A percentile compares a stretch with the other conserved stretches of the same genome.
These are phyloP conservation scores for Solanum phureja DNA, from an alignment of 257 asterid genomes.

Conservation along the genomic window DNA sequence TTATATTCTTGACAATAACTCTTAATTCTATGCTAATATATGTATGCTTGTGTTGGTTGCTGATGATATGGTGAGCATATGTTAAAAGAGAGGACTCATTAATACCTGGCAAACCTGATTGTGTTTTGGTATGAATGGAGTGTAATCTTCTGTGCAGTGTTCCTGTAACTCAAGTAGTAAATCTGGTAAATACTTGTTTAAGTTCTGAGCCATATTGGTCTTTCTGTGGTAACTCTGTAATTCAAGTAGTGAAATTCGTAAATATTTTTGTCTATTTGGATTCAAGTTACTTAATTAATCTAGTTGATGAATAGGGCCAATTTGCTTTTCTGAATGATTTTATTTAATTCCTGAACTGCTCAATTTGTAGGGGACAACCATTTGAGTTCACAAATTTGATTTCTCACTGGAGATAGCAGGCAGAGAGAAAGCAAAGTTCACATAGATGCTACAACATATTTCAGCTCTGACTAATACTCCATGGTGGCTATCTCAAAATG, in stretches of 20 bases:
- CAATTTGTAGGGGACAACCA: background rate
- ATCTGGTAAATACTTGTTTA: background rate
- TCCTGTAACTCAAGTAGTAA: background rate
- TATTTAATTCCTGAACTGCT: background rate
- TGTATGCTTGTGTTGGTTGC: constrained; percentile 1
- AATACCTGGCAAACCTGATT: background rate
- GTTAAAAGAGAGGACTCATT: background rate
- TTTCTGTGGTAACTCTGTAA: background rate
- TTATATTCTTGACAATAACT: background rate
- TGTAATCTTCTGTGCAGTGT: background rate
- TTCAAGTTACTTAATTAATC: background rate
- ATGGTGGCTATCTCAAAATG: background rate
- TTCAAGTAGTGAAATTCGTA: background rate
- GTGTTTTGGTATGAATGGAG: background rate
- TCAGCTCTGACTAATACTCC: background rate
- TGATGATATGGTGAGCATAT: constrained; percentile 16
- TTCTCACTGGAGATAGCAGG: background rate
- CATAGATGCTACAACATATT: constrained; percentile 4
- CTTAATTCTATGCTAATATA: background rate
- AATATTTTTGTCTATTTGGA: background rate
- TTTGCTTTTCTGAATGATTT: background rate
- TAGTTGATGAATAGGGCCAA: background rate
- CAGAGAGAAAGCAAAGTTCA: background rate
- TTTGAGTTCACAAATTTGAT: background rate
- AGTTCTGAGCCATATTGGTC: background rate